Conservation (phyloP, 306 rosid species). For the Quercus mongolica region DNA sequence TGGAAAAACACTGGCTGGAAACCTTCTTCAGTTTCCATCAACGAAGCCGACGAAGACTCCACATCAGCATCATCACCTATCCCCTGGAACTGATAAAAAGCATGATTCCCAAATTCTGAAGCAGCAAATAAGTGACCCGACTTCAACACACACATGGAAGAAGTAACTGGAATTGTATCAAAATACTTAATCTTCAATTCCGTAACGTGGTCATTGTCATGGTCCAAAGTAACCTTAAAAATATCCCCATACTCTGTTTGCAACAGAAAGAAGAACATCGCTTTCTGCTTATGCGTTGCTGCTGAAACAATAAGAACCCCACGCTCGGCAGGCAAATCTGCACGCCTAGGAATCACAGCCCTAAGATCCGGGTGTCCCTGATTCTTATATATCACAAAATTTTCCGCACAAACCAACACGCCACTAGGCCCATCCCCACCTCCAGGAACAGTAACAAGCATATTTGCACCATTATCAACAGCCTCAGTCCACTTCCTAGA, state of each 20-base stretch:
- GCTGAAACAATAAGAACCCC: slow-evolving; percentile 95
- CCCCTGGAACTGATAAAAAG: slow-evolving; percentile 78
- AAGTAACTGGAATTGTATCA: slow-evolving; percentile 87
- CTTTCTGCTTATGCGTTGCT: slow-evolving; percentile 76
- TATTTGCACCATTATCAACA: slow-evolving; percentile 90
- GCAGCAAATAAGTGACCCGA: slow-evolving; percentile 92
- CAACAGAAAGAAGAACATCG: slow-evolving; percentile 82
- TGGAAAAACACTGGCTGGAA: slow-evolving; percentile 88
- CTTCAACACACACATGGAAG: slow-evolving; percentile 94
- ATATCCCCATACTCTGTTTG: slow-evolving; percentile 98
- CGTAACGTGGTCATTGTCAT: slow-evolving; percentile 68
- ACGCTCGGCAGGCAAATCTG: slow-evolving; percentile 81
- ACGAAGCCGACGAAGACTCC: slow-evolving; percentile 77
- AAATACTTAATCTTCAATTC: slow-evolving; percentile 85
- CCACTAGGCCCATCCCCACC: slow-evolving; percentile 98
- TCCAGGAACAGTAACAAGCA: slow-evolving; percentile 96
- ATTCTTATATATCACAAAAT: slow-evolving; percentile 93
- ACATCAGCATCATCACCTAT: slow-evolving; percentile 94
- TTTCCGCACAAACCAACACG: slow-evolving; percentile 92
- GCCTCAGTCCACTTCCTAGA: slow-evolving; percentile 95
- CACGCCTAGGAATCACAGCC: slow-evolving; percentile 90
- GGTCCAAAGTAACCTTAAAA: slow-evolving; percentile 82
- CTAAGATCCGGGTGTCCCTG: slow-evolving; percentile 84
- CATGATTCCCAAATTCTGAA: slow-evolving; percentile 91
- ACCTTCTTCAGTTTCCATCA: slow-evolving; percentile 91